phyloP scores from a whole-genome alignment of 2,329 filamentous ascomycete genomes.

The Thelonectria blattea region DNA sequence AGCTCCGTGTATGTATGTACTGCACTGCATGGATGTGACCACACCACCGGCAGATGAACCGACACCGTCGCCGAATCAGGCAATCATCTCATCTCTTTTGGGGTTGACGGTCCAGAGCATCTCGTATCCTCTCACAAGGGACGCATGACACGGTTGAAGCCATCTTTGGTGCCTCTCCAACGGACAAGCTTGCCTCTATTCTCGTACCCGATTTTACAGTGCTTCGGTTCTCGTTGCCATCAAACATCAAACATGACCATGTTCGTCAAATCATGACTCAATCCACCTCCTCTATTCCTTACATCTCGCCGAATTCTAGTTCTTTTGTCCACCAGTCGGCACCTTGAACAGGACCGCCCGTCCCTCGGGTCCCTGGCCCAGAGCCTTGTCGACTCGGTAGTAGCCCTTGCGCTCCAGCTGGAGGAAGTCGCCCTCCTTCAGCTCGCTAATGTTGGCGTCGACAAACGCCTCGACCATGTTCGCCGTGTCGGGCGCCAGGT shows the following conservation, averaged over 20 bases:
- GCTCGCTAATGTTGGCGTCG: slow-evolving; percentile 77
- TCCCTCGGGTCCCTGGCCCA: slow-evolving; percentile 56
- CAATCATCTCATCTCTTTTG: slow-evolving; percentile 4
- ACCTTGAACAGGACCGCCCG: slow-evolving; percentile 64
- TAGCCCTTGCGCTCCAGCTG: slow-evolving; percentile 95
- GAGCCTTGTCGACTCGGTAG: slow-evolving; percentile 79
- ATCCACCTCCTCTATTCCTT: background rate
- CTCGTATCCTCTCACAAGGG: background rate
- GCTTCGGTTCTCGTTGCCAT: slow-evolving; percentile 24
- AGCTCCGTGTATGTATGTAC: background rate
- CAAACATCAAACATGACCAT: slow-evolving; percentile 28
- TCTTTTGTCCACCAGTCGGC: slow-evolving; percentile 58
- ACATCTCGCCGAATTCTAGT: slow-evolving; percentile 10
- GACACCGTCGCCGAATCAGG: slow-evolving; percentile 6
- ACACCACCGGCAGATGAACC: background rate
- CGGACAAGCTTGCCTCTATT: slow-evolving; percentile 6
- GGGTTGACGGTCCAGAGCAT: background rate
- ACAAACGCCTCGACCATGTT: slow-evolving; percentile 76
- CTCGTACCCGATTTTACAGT: slow-evolving; percentile 21
- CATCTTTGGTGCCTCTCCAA: background rate
- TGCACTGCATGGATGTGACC: background rate
- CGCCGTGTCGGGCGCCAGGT: slow-evolving; percentile 77
- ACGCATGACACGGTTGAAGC: background rate
- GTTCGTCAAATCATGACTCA: slow-evolving; percentile 26
- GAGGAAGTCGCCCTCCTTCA: slow-evolving; percentile 90